Conservation (phyloP, 1,284 basidiomycete genomes). For the Tilletia caries region DNA sequence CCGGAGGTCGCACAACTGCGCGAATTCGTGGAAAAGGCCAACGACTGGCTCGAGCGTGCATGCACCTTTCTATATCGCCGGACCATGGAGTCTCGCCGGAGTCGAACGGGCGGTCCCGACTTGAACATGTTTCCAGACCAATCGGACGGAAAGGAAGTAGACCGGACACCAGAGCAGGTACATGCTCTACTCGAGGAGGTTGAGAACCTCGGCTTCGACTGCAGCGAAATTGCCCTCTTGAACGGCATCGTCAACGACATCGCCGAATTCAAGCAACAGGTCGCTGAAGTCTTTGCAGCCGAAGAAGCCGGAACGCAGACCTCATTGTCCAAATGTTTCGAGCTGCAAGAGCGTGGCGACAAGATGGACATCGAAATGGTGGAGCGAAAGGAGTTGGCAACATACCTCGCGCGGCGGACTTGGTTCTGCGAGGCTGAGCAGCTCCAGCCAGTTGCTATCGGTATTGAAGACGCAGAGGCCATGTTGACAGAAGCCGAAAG, state of each 20-base stretch:
- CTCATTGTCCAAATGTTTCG: slow-evolving; percentile 65
- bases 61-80: slow-evolving; percentile 57
- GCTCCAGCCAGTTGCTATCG: slow-evolving; percentile 27
- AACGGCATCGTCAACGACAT: slow-evolving; percentile 64
- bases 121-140: not conserved
- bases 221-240: slow-evolving; percentile 67
- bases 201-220: slow-evolving; percentile 72
- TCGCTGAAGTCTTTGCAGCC: slow-evolving; percentile 55
- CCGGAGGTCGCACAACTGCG: slow-evolving; percentile 70
- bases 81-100: slow-evolving; percentile 40
- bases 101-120: not conserved
- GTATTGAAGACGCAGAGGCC: slow-evolving; percentile 59
- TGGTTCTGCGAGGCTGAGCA: slow-evolving; percentile 60
- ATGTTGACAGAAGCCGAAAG: slow-evolving; percentile 67
- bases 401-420: slow-evolving; percentile 69
- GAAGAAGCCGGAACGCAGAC: slow-evolving; percentile 17
- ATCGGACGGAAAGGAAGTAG: slow-evolving; percentile 22
- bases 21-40: slow-evolving; percentile 74
- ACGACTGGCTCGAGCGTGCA: slow-evolving; percentile 75
- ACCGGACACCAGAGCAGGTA: slow-evolving; percentile 64
- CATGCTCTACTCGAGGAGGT: slow-evolving; percentile 69
- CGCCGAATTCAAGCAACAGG: slow-evolving; percentile 62
- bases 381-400: slow-evolving; percentile 70
- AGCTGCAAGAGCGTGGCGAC: slow-evolving; percentile 66
- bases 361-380: slow-evolving; percentile 74